phyloP scores from a whole-genome alignment of 1,139 yeast genomes.

The Geotrichum klebahnii region DNA sequence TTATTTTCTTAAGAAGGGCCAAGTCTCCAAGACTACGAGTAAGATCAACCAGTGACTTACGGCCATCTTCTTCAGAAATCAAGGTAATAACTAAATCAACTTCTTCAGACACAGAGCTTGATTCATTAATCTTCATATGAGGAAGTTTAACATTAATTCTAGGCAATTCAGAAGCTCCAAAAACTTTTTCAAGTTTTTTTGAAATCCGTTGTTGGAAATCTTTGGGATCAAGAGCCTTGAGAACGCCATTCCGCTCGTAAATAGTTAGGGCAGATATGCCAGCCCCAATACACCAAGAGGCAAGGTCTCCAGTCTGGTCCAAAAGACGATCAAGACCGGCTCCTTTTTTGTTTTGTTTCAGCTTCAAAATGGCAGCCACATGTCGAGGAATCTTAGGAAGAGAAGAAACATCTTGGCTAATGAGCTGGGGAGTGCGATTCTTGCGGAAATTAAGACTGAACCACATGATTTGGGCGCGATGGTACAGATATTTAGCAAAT shows the following conservation, averaged over 20 bases:
- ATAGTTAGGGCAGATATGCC: slow-evolving; percentile 70
- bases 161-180: slow-evolving; percentile 69
- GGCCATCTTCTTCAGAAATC: slow-evolving; percentile 76
- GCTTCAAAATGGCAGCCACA: slow-evolving; percentile 66
- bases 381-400: slow-evolving; percentile 73
- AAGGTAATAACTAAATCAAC: slow-evolving; percentile 59
- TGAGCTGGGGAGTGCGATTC: slow-evolving; percentile 77
- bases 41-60: slow-evolving; percentile 81
- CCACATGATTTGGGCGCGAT: slow-evolving; percentile 54
- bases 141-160: slow-evolving; percentile 28
- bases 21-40: slow-evolving; percentile 82
- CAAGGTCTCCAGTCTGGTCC: slow-evolving; percentile 68
- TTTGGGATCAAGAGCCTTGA: slow-evolving; percentile 46
- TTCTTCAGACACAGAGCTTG: background rate
- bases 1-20: slow-evolving; percentile 58
- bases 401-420: slow-evolving; percentile 73
- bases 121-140: background rate
- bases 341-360: slow-evolving; percentile 78
- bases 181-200: slow-evolving; percentile 63
- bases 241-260: slow-evolving; percentile 74
- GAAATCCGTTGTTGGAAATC: slow-evolving; percentile 58
- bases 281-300: slow-evolving; percentile 84
- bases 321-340: slow-evolving; percentile 86
- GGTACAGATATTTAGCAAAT: slow-evolving; percentile 37
- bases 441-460: slow-evolving; percentile 71